Evolutionary conservation across 441 rosid genomes (phyloP).

Genomic region (Populus tomentosa): DNA sequence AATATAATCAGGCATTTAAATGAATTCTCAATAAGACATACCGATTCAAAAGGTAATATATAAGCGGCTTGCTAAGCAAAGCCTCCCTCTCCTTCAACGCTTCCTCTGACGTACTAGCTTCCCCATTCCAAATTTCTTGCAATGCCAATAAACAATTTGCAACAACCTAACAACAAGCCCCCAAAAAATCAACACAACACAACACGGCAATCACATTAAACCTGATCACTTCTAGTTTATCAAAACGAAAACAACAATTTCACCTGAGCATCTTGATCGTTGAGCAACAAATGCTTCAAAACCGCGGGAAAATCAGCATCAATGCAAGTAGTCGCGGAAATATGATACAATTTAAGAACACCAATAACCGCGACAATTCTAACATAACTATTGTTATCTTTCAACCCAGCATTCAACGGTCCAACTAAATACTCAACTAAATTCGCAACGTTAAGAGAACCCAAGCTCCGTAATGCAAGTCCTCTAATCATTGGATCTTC

Average conservation of each 20-base stretch:
- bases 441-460: constrained; percentile 77
- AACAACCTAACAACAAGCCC: constrained; percentile 51
- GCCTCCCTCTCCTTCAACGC: constrained; percentile 82
- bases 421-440: constrained; percentile 95
- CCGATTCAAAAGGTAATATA: constrained; percentile 77
- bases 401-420: constrained; percentile 76
- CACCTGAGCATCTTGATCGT: constrained; percentile 83
- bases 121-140: constrained; percentile 94
- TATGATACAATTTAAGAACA: constrained; percentile 82
- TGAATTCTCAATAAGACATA: constrained; percentile 17
- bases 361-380: constrained; percentile 85
- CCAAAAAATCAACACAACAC: not conserved
- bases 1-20: not conserved
- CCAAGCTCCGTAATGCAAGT: constrained; percentile 82
- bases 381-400: constrained; percentile 80
- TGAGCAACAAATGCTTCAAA: constrained; percentile 79
- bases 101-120: constrained; percentile 80
- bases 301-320: constrained; percentile 78
- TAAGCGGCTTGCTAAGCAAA: constrained; percentile 67
- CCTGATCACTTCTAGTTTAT: not conserved
- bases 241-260: constrained; percentile 8
- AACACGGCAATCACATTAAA: not conserved
- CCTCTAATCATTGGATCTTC: constrained; percentile 97
- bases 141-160: constrained; percentile 81
- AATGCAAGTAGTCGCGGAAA: constrained; percentile 69